phyloP scores from a whole-genome alignment of 768 basidiomycete species.

The Trametes villosa region DNA sequence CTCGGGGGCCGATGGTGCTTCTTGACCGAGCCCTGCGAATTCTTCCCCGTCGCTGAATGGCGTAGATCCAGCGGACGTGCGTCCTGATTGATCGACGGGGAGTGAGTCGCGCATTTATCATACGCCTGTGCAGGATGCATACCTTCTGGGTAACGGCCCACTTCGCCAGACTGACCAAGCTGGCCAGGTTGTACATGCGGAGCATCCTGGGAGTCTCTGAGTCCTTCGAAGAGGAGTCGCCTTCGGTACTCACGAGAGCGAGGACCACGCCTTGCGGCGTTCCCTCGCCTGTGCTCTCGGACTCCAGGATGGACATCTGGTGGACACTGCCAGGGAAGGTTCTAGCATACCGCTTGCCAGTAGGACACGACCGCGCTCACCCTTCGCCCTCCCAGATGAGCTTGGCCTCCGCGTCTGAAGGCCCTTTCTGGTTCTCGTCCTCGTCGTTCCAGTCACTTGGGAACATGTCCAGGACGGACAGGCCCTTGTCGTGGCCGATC shows the following conservation, averaged over 20 bases:
- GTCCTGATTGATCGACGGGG: too few relatives aligned
- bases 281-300: constrained; percentile 57
- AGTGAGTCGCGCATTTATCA: too few relatives aligned
- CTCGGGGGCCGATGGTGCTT: constrained; percentile 56
- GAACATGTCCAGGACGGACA: constrained; percentile 84
- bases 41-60: constrained; percentile 52
- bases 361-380: constrained; percentile 44
- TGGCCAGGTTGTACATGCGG: constrained; percentile 84
- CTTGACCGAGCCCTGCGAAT: constrained; percentile 34
- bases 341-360: not conserved
- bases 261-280: constrained; percentile 76
- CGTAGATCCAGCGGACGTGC: constrained; percentile 64
- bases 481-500: constrained; percentile 78
- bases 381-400: constrained; percentile 80
- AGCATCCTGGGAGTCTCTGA: constrained; percentile 58
- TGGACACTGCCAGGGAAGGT: constrained; percentile 54
- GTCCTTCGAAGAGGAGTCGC: constrained; percentile 56
- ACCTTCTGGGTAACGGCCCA: constrained; percentile 77
- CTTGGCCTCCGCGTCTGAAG: constrained; percentile 70
- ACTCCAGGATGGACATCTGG: constrained; percentile 78
- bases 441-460: constrained; percentile 68
- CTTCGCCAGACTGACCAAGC: constrained; percentile 73
- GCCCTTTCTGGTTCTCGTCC: constrained; percentile 51
- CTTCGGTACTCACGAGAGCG: constrained; percentile 69
- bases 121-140: too few relatives aligned